phyloP scores from a whole-genome alignment of 225 moss, liverwort and hornwort genomes.

The Thuidium tamariscinum region DNA sequence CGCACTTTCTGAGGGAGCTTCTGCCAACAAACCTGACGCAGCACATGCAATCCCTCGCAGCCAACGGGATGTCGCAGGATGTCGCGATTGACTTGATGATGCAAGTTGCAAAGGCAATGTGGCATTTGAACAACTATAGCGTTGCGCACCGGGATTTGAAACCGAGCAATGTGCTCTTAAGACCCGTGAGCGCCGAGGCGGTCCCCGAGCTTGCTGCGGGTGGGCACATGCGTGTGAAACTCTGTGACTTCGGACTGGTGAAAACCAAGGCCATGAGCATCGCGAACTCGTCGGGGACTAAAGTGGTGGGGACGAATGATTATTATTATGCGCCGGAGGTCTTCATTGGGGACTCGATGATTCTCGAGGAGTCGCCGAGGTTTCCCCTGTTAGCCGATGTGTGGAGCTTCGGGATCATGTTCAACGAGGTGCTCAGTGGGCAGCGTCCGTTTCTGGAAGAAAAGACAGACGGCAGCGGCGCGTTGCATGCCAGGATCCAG shows the following conservation, averaged over 20 bases:
- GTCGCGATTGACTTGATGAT: constrained; percentile 20
- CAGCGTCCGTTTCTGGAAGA: background rate
- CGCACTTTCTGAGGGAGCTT: background rate
- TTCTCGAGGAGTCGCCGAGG: background rate
- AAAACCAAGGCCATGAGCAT: background rate
- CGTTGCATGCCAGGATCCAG: background rate
- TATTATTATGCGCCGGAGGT: constrained; percentile 10
- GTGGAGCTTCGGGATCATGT: constrained; percentile 22
- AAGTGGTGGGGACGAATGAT: background rate
- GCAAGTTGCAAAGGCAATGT: constrained; percentile 25
- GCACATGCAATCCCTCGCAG: background rate
- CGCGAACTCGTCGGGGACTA: background rate
- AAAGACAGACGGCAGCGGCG: accelerated
- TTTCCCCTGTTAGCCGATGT: background rate
- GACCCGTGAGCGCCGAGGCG: background rate
- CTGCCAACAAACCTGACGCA: background rate
- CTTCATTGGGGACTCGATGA: background rate
- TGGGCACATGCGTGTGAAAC: constrained; percentile 12
- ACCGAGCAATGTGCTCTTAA: background rate
- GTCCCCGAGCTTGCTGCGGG: background rate
- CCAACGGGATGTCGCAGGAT: background rate
- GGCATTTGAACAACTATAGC: background rate
- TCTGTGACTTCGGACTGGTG: constrained; percentile 13
- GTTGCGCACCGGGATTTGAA: constrained; percentile 7
- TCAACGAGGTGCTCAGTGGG: constrained; percentile 7